These are phyloP conservation scores for Gossypium anomalum DNA, from an alignment of 345 rosid genomes.

Conservation along the genomic window DNA sequence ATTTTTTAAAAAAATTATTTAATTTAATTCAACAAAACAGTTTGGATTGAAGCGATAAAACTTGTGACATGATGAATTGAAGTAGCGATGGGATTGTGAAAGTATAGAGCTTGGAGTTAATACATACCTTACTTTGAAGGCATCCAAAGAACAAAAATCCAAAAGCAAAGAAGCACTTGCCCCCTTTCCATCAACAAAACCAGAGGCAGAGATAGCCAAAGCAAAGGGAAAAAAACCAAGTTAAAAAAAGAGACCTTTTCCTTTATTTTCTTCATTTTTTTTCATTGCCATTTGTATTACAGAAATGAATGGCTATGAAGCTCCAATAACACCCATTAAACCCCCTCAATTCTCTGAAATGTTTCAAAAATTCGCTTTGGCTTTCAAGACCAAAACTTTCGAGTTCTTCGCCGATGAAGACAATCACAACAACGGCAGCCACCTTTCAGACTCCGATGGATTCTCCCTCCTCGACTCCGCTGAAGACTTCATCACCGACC, in stretches of 20 bases:
- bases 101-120: not conserved
- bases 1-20: too few species aligned
- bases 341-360: conserved; percentile 78
- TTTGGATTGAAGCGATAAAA: too few species aligned
- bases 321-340: conserved; percentile 28
- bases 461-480: conserved; percentile 72
- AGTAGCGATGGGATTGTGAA: too few species aligned
- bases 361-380: conserved; percentile 93
- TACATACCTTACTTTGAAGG: conserved; percentile 55
- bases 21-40: too few species aligned
- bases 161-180: not conserved
- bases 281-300: conserved; percentile 25
- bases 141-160: conserved; percentile 36
- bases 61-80: too few species aligned
- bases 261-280: not conserved
- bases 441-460: conserved; percentile 35
- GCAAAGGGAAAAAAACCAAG: not conserved
- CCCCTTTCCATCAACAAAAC: not conserved
- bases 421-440: conserved; percentile 22
- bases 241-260: not conserved
- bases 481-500: conserved; percentile 90
- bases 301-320: conserved; percentile 40
- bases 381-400: conserved; percentile 84
- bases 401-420: conserved; percentile 75
- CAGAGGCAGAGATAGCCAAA: not conserved